phyloP scores from a whole-genome alignment of 2,329 filamentous ascomycete genomes.

The Coniochaeta sp. region DNA sequence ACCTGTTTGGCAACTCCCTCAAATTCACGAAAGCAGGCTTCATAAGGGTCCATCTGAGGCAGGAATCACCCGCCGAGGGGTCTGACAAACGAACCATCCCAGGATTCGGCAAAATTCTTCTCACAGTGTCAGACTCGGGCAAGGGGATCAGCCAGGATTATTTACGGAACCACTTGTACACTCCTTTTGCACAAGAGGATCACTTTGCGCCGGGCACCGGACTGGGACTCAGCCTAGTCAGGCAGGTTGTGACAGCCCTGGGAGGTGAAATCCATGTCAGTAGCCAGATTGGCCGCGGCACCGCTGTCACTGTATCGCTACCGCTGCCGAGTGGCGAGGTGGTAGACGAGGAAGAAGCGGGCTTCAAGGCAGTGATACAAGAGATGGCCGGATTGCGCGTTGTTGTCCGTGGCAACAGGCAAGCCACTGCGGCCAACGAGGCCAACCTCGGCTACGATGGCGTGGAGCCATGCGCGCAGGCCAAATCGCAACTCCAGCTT shows the following conservation, averaged over 20 bases:
- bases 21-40: constrained; percentile 36
- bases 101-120: constrained; percentile 13
- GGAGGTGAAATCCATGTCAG: constrained; percentile 50
- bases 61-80: background rate
- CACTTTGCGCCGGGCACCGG: constrained; percentile 52
- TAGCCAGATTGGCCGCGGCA: constrained; percentile 28
- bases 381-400: constrained; percentile 18
- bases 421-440: background rate
- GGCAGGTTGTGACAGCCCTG: constrained; percentile 49
- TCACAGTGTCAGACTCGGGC: constrained; percentile 56
- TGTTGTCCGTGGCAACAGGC: constrained; percentile 9
- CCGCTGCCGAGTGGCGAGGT: constrained; percentile 5
- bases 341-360: constrained; percentile 12
- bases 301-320: constrained; percentile 12
- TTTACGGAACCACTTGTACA: constrained; percentile 50
- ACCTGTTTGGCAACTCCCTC: constrained; percentile 44
- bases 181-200: constrained; percentile 58
- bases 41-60: constrained; percentile 10
- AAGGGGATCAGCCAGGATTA: constrained; percentile 59
- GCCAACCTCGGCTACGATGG: no score
- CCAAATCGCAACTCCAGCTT: constrained; percentile 10
- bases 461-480: background rate
- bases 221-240: constrained; percentile 57
- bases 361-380: constrained; percentile 19
- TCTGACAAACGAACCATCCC: background rate